These are phyloP conservation scores for Cordyceps tenuipes DNA, from an alignment of 2,329 filamentous ascomycete species.

Conservation along the genomic window DNA sequence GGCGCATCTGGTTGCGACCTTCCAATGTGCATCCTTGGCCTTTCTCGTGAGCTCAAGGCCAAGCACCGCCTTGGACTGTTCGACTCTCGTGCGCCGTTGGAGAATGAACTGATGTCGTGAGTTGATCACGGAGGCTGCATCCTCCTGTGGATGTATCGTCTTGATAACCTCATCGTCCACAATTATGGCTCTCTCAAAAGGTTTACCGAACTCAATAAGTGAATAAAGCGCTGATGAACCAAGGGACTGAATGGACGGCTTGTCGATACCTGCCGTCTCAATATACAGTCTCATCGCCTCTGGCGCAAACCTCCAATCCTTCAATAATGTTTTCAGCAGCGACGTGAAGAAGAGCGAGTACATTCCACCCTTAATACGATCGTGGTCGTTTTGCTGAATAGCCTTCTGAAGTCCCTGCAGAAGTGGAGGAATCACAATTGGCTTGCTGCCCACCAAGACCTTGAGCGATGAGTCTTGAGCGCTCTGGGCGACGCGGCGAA, in stretches of 20 bases:
- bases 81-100: slow-evolving; percentile 66
- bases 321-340: slow-evolving; percentile 75
- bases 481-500: slow-evolving; percentile 85
- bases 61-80: slow-evolving; percentile 72
- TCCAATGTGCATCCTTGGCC: slow-evolving; percentile 84
- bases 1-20: slow-evolving; percentile 81
- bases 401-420: slow-evolving; percentile 71
- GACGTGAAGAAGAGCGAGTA: slow-evolving; percentile 87
- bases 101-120: slow-evolving; percentile 61
- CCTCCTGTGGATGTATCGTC: slow-evolving; percentile 59
- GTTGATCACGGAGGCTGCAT: slow-evolving; percentile 53
- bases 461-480: slow-evolving; percentile 91
- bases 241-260: slow-evolving; percentile 86
- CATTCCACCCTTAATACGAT: slow-evolving; percentile 89
- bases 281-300: slow-evolving; percentile 86
- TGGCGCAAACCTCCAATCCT: slow-evolving; percentile 92
- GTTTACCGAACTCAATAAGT: slow-evolving; percentile 85
- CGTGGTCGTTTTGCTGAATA: slow-evolving; percentile 71
- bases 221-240: slow-evolving; percentile 74
- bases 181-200: slow-evolving; percentile 78
- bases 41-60: slow-evolving; percentile 73
- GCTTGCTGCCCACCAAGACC: slow-evolving; percentile 77
- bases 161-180: slow-evolving; percentile 64
- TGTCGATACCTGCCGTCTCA: slow-evolving; percentile 80
- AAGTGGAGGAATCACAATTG: slow-evolving; percentile 83